Percentiles rank a stretch among this genome's conserved stretches.
phyloP scores from a whole-genome alignment of 768 basidiomycete species.

The Lactarius indigo region DNA sequence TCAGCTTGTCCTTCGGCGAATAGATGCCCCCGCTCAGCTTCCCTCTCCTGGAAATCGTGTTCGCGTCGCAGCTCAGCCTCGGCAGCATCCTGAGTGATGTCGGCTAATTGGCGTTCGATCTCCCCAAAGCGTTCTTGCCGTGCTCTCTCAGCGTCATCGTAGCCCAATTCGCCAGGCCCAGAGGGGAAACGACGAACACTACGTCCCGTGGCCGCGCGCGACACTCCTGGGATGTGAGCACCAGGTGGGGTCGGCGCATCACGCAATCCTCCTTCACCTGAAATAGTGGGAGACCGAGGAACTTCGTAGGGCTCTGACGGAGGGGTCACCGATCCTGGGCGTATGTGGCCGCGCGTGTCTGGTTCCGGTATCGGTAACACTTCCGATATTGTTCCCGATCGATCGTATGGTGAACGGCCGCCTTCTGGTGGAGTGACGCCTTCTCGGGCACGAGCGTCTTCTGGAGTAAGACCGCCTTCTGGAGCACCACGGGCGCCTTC shows the following conservation, averaged over 20 bases:
- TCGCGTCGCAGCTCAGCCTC: conserved; percentile 66
- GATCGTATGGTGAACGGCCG: background rate
- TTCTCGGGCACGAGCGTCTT: background rate
- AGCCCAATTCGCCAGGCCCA: conserved; percentile 32
- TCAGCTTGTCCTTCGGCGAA: conserved; percentile 60
- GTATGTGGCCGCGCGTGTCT: conserved; percentile 5
- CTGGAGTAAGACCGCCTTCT: background rate
- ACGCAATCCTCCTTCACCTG: background rate
- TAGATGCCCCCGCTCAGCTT: conserved; percentile 59
- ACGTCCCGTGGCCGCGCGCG: conserved; percentile 8
- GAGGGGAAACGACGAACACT: conserved; percentile 16
- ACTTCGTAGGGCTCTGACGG: background rate
- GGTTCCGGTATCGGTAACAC: conserved; percentile 18
- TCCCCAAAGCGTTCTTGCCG: conserved; percentile 56
- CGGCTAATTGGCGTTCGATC: conserved; percentile 47
- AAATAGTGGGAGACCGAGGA: conserved; percentile 7
- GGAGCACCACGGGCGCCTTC: background rate
- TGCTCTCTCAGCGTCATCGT: conserved; percentile 44
- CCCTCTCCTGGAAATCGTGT: conserved; percentile 56
- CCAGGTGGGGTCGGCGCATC: background rate
- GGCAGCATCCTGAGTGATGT: conserved; percentile 46
- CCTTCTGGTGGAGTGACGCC: background rate
- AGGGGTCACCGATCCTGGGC: conserved; percentile 4
- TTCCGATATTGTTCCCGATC: background rate
- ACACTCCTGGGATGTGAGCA: background rate